phyloP scores from a whole-genome alignment of 2,329 filamentous ascomycete species.

The Fusarium denticulatum region DNA sequence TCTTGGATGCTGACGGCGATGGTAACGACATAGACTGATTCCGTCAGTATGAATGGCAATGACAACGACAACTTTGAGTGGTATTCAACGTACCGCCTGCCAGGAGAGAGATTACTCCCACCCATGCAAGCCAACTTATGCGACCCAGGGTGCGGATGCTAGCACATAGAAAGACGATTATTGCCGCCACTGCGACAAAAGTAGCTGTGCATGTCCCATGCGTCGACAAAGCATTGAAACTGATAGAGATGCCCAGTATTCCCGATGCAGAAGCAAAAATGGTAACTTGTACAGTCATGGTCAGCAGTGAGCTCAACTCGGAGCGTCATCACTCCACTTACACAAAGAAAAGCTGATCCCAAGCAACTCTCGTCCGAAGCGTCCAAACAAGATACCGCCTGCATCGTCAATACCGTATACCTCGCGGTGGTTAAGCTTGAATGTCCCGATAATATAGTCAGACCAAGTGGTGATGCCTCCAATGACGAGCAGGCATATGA shows the following conservation, averaged over 20 bases:
- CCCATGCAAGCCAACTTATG: conserved; percentile 48
- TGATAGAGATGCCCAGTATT: conserved; percentile 50
- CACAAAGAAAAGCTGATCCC: conserved; percentile 51
- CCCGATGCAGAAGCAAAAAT: conserved; percentile 34
- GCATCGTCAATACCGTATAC: conserved; percentile 66
- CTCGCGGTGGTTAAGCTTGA: conserved; percentile 61
- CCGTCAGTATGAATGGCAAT: not conserved
- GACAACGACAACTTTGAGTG: too few species aligned
- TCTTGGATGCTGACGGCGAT: conserved; percentile 39
- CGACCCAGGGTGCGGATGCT: conserved; percentile 47
- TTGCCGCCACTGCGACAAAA: conserved; percentile 51
- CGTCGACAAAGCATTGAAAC: conserved; percentile 51
- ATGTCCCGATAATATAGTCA: conserved; percentile 58
- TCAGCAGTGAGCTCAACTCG: not conserved
- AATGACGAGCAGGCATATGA: conserved; percentile 55
- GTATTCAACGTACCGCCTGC: conserved; percentile 2
- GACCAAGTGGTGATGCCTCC: conserved; percentile 60
- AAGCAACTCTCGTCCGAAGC: conserved; percentile 55
- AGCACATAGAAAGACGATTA: conserved; percentile 44
- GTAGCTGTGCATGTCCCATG: conserved; percentile 53
- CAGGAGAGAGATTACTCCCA: conserved; percentile 35
- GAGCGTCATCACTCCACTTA: not conserved
- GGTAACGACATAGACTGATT: conserved; percentile 33
- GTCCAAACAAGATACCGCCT: conserved; percentile 60
- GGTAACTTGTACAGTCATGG: conserved; percentile 11